Evolutionary conservation across 495 filamentous ascomycete species (phyloP).

Genomic region (Diplogelasinospora grovesii): DNA sequence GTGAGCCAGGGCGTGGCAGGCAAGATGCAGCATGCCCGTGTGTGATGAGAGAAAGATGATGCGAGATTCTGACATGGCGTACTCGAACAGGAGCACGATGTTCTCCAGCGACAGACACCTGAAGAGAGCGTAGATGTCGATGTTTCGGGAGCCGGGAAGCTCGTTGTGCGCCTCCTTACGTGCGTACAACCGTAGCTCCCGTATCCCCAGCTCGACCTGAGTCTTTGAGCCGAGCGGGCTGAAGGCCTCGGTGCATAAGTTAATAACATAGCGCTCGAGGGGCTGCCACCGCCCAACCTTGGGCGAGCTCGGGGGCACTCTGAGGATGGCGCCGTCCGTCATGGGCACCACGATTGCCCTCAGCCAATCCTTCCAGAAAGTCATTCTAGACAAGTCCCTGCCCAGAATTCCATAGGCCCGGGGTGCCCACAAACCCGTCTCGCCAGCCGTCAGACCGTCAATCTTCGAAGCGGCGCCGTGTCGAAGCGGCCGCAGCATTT

Average conservation of each 20-base stretch:
- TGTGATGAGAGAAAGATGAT: slow-evolving; percentile 96
- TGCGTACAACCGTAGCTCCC: slow-evolving; percentile 86
- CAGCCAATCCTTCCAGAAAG: slow-evolving; percentile 99
- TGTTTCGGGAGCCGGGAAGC: slow-evolving; percentile 83
- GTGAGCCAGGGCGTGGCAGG: slow-evolving; percentile 72
- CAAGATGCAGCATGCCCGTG: slow-evolving; percentile 91
- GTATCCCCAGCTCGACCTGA: slow-evolving; percentile 85
- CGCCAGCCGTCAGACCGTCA: slow-evolving; percentile 90
- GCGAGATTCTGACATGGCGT: slow-evolving; percentile 83
- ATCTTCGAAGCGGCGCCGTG: slow-evolving; percentile 96
- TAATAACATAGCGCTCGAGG: slow-evolving; percentile 93
- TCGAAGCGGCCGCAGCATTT: slow-evolving; percentile 84
- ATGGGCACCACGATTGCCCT: slow-evolving; percentile 88
- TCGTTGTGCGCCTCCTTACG: slow-evolving; percentile 92
- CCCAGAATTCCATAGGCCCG: slow-evolving; percentile 91
- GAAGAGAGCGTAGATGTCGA: slow-evolving; percentile 91
- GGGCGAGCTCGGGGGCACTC: slow-evolving; percentile 81
- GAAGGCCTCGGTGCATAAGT: slow-evolving; percentile 91
- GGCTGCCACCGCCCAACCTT: slow-evolving; percentile 95
- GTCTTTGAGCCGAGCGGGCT: slow-evolving; percentile 89
- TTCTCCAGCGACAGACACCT: slow-evolving; percentile 81
- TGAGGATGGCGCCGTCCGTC: slow-evolving; percentile 77
- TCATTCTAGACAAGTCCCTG: slow-evolving; percentile 72
- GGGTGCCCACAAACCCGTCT: slow-evolving; percentile 95
- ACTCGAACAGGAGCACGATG: slow-evolving; percentile 88